phyloP scores from a whole-genome alignment of 352 stramenopile species.

The Saprolegnia parasitica region DNA sequence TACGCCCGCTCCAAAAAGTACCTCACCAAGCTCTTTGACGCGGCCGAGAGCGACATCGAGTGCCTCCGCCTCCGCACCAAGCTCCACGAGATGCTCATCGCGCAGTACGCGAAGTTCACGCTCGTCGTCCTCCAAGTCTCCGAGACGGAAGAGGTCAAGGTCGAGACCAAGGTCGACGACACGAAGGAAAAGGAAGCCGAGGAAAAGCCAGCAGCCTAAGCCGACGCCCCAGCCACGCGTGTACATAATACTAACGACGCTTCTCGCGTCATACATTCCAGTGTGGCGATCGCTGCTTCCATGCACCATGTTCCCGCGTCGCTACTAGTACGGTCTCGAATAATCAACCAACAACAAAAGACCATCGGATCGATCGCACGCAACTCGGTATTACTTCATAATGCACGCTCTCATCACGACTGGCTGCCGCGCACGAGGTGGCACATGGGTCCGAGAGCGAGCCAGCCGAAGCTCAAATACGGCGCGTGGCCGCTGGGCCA shows the following conservation, averaged over 20 bases:
- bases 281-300: no score
- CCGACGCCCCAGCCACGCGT: neutral
- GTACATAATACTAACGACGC: no score
- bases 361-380: no score
- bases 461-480: conserved; percentile 68
- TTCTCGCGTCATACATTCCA: no score
- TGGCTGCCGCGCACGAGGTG: neutral
- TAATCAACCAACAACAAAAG: no score
- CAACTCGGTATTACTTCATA: no score
- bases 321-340: no score
- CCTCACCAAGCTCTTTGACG: conserved; percentile 83
- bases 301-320: no score
- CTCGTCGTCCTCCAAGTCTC: conserved; percentile 77
- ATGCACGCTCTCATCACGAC: no score
- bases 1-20: conserved; percentile 81
- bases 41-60: conserved; percentile 84
- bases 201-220: conserved; percentile 17
- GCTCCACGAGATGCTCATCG: conserved; percentile 90
- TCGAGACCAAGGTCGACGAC: conserved; percentile 24
- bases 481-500: conserved; percentile 31
- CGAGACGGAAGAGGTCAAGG: conserved; percentile 21
- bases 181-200: conserved; percentile 20
- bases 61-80: conserved; percentile 87
- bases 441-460: conserved; percentile 43
- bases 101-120: conserved; percentile 83